Evolutionary conservation across 1,284 basidiomycete species (phyloP).

Genomic region (Coniophora puteana): DNA sequence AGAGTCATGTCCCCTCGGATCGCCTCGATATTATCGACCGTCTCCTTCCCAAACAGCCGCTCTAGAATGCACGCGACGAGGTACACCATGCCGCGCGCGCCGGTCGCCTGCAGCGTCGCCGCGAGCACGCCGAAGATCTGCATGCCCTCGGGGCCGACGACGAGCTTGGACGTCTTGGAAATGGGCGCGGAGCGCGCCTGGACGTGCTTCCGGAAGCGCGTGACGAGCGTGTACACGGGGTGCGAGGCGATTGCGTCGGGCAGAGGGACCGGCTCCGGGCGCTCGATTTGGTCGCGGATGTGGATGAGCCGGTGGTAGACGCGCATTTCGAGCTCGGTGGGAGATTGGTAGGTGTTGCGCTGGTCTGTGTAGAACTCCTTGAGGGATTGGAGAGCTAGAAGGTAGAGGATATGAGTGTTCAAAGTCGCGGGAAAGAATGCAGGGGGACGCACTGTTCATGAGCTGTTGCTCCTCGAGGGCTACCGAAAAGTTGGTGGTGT

Average conservation of each 20-base stretch:
- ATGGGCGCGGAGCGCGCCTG: slow-evolving; percentile 81
- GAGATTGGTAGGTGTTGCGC: slow-evolving; percentile 59
- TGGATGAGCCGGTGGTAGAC: slow-evolving; percentile 93
- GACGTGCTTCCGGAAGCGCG: slow-evolving; percentile 76
- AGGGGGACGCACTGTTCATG: slow-evolving; percentile 70
- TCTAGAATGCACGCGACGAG: slow-evolving; percentile 75
- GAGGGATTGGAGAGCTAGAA: slow-evolving; percentile 79
- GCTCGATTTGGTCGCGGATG: slow-evolving; percentile 81
- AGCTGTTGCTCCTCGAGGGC: slow-evolving; percentile 85
- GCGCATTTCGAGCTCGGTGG: slow-evolving; percentile 92
- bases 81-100: slow-evolving; percentile 66
- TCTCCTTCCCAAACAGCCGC: slow-evolving; percentile 66
- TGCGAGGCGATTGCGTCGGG: slow-evolving; percentile 68
- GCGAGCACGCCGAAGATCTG: slow-evolving; percentile 61
- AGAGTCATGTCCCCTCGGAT: slow-evolving; percentile 62
- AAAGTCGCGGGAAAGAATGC: neutral
- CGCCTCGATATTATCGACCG: slow-evolving; percentile 71
- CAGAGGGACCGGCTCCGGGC: slow-evolving; percentile 80
- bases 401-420: slow-evolving; percentile 3
- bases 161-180: slow-evolving; percentile 54
- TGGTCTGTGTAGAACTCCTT: slow-evolving; percentile 94
- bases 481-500: slow-evolving; percentile 59
- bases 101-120: slow-evolving; percentile 49
- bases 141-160: slow-evolving; percentile 65
- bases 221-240: slow-evolving; percentile 79